phyloP scores from a whole-genome alignment of 2,329 filamentous ascomycete species.

The Diaporthe sp. region DNA sequence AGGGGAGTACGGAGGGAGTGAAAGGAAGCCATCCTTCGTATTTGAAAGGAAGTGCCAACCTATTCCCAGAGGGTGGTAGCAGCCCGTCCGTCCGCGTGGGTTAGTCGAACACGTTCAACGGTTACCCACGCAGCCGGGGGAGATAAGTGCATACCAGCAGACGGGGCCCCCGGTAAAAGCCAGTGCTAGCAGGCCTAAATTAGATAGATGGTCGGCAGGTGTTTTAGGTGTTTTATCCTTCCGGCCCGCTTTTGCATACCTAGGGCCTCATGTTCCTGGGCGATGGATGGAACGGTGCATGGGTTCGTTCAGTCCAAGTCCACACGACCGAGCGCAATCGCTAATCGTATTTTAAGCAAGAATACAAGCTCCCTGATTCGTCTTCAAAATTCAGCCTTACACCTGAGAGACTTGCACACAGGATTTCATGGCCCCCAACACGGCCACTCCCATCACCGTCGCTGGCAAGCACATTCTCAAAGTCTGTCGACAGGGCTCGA shows the following conservation, averaged over 20 bases:
- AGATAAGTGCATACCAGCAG: neutral
- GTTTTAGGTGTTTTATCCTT: constrained; percentile 3
- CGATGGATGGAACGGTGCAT: neutral
- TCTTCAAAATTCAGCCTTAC: neutral
- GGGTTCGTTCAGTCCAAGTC: neutral
- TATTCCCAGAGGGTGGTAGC: constrained; percentile 26
- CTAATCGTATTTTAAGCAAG: constrained; percentile 17
- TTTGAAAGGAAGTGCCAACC: constrained; percentile 13
- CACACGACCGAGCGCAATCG: neutral
- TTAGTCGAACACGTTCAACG: constrained; percentile 11
- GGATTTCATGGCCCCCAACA: constrained; percentile 6
- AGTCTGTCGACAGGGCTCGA: neutral
- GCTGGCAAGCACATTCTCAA: constrained; percentile 15
- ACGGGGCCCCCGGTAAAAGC: neutral
- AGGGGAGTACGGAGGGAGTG: neutral
- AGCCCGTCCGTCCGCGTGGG: constrained; percentile 20
- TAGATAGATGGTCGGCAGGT: constrained; percentile 18
- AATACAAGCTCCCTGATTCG: constrained; percentile 37
- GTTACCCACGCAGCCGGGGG: constrained; percentile 14
- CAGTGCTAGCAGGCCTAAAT: constrained; percentile 1
- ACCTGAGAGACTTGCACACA: neutral
- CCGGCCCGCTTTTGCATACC: constrained; percentile 20
- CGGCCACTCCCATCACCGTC: constrained; percentile 1
- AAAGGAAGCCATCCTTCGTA: constrained; percentile 23
- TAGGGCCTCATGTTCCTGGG: constrained; percentile 1